Base-by-base conservation (phyloP, 768 basidiomycete genomes). In the Hebeloma cylindrosporum region DNA sequence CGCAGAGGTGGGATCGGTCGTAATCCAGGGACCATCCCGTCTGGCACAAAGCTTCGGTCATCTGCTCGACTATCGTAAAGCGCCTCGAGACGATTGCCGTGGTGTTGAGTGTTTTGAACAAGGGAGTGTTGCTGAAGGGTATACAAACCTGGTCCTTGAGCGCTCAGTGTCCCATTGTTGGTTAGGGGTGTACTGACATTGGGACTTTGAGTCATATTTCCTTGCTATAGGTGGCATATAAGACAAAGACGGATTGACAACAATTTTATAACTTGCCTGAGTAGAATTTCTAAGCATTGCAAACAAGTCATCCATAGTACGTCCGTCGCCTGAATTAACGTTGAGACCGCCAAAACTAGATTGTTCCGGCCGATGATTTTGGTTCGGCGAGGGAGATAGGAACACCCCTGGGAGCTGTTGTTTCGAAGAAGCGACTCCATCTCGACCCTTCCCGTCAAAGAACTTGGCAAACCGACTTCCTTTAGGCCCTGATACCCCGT, bases 401-500 rank as follows among this genome's bases (percentile, higher is more conserved):
- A 73, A 65, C 14, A 68, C 67, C 23, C 63, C 64, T 5, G 65
- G 62, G 7, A 64, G 63, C 28, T 68, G 64, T 20, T 66, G 53
- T 47, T 78, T 79, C 11, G 66, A 55, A 23, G 65, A 51, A 28
- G 63, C 49, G 14, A 57, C 38, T 14, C 55, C 56, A 10, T 82
- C 81, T 50, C 74, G 75, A 18, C 68, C 63, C 62, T 87, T 89
- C n/a, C 76, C 76, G 53, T 91, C 88, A 51, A 91, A 92, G 63
- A 90, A 89, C 60, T 90, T 92, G 23, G 88, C 89, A 61, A 91
- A 86, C 27, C 89, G 82, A 59, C 88, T 91, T 29, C 88, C 88
- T 62, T 84, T 88, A 18, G 72, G 73, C 23, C 71, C 67, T 10
- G 78, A 70, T 57, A 77, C 69, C 23, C 75, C 72, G 20, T 72